Conservation (phyloP, 768 basidiomycete genomes). For the Candolleomyces efflorescens region DNA sequence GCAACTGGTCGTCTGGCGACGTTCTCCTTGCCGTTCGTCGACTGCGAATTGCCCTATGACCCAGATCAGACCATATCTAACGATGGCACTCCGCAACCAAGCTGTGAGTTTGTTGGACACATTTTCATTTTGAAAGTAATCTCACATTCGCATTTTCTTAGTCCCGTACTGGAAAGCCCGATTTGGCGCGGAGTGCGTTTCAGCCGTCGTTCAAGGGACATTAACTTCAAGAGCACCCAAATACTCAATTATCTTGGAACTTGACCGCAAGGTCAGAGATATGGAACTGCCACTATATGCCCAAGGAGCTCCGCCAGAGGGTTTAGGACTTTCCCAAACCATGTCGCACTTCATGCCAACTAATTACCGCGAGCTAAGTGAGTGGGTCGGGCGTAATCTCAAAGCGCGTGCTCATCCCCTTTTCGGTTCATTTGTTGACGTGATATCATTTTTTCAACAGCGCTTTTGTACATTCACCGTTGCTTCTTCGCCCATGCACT, state of each 20-base stretch:
- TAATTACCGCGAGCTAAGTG: conserved; percentile 70
- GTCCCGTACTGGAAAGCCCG: conserved; percentile 70
- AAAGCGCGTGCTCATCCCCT: not conserved
- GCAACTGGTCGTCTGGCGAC: conserved; percentile 68
- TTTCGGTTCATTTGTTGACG: not conserved
- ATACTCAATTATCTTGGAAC: conserved; percentile 57
- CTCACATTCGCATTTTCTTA: conserved; percentile 17
- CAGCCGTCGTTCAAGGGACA: conserved; percentile 65
- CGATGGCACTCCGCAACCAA: conserved; percentile 52
- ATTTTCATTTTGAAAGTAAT: not conserved
- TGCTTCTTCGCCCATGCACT: conserved; percentile 76
- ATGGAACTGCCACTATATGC: conserved; percentile 66
- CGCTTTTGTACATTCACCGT: conserved; percentile 70
- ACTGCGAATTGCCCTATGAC: conserved; percentile 64
- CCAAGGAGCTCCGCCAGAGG: conserved; percentile 42
- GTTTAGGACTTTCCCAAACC: conserved; percentile 50
- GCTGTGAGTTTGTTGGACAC: conserved; percentile 42
- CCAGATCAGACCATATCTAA: conserved; percentile 53
- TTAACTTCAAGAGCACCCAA: conserved; percentile 61
- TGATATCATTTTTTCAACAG: conserved; percentile 27
- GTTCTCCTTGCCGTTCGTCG: conserved; percentile 67
- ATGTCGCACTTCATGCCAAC: conserved; percentile 76
- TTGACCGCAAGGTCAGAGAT: conserved; percentile 65
- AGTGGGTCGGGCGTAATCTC: conserved; percentile 17
- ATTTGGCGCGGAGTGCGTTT: conserved; percentile 62